Base-by-base conservation (phyloP, 768 basidiomycete species). In the Russula olivacea region DNA sequence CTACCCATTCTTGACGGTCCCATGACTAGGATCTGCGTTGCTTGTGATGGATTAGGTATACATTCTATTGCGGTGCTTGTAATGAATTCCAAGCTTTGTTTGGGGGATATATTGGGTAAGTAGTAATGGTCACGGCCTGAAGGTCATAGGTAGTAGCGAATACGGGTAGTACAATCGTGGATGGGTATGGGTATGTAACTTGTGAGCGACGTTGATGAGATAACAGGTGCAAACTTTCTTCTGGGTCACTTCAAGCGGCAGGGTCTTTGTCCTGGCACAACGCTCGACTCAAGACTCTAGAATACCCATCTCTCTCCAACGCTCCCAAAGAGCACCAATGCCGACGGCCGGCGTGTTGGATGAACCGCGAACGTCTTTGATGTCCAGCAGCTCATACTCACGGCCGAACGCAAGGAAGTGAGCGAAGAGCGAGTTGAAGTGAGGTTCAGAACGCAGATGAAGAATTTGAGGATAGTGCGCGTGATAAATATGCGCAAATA, bases 401-500 rank as follows among this genome's bases (percentile, higher is more conserved):
- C 83, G 82, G 0, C 96, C 96, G 69, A 98, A 98, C 0, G 95
- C 93, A 55, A 98, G 79, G 77, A 97, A 99, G 75, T 98, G 96
- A 0, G 96, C 96, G 74, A 98, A 98, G 41, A 98, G 85, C 4
- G 93, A 96, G 74, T 96, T 96, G 78, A 96, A 95, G 73, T 96
- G 94, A 0, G 91, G 91, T 71, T 98, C 96, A 11, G 89, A 86
- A 45, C 92, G 91, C 28, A 98, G 83, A 71, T 98, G 93, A 25
- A 98, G 83, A 71, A 98, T 89, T 68, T 91, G 87, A 2, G 81
- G 79, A 72, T 94, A 98, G 71, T 98, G 96, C 10, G 92, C 90
- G 72, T 98, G 89, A 73, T 98, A 98, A 69, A 98, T 84, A 78
- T 98, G 96, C 11, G 96, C 95, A 72, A 98, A 98, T 67, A 98